These are phyloP conservation scores for Medicago arabica DNA, from an alignment of 306 rosid species.

Conservation along the genomic window DNA sequence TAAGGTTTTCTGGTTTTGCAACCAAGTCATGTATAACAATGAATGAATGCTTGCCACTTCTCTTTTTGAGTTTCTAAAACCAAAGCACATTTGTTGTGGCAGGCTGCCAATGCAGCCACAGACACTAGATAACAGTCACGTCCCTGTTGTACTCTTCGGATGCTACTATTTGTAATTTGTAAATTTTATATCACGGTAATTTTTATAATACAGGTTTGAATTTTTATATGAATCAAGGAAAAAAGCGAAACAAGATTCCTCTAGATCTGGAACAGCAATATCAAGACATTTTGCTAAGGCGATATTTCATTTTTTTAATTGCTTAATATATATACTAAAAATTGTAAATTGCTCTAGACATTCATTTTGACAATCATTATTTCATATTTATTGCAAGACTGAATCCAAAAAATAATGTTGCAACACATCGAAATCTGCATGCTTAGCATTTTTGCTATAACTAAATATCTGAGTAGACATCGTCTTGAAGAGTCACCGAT, in stretches of 20 bases:
- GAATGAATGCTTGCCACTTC: neutral
- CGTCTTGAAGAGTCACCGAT: no score
- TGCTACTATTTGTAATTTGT: neutral
- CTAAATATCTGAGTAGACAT: no score
- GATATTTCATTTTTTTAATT: conserved; percentile 30
- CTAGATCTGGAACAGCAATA: conserved; percentile 55
- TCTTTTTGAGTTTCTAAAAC: conserved; percentile 34
- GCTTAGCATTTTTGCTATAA: no score
- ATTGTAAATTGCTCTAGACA: neutral
- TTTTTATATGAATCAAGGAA: conserved; percentile 2
- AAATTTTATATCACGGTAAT: conserved; percentile 1
- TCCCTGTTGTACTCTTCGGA: neutral
- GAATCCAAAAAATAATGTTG: no score
- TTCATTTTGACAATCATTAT: no score
- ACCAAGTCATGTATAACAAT: neutral
- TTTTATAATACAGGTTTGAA: no score
- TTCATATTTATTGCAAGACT: no score
- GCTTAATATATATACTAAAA: neutral
- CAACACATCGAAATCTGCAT: no score
- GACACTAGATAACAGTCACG: neutral
- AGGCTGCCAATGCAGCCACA: no score
- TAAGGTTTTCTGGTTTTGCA: conserved; percentile 91
- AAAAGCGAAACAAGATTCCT: conserved; percentile 76
- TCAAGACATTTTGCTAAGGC: conserved; percentile 74
- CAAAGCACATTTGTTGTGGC: conserved; percentile 16